Evolutionary conservation across 2,329 filamentous ascomycete genomes (phyloP).

Genomic region (Alternaria incomplexa): DNA sequence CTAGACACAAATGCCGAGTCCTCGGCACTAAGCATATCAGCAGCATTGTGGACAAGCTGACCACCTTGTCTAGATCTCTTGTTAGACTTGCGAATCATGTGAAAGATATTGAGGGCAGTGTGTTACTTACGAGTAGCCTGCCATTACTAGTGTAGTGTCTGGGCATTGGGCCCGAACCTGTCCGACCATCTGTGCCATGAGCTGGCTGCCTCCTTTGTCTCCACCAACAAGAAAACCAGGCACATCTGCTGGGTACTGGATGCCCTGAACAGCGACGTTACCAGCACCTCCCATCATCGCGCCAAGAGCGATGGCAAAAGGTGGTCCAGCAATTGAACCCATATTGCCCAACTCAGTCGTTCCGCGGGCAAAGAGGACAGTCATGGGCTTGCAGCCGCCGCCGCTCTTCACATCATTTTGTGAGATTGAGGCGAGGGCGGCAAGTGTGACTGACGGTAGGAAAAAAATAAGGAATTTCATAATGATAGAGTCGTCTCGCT

Average conservation of each 20-base stretch:
- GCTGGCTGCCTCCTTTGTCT: constrained; percentile 51
- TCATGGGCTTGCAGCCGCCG: constrained; percentile 54
- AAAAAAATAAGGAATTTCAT: constrained; percentile 26
- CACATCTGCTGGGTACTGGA: constrained; percentile 58
- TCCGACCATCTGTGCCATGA: constrained; percentile 52
- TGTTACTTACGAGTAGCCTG: constrained; percentile 55
- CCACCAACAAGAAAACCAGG: constrained; percentile 57
- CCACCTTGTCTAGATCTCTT: constrained; percentile 44
- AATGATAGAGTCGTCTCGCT: background rate
- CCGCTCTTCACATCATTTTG: constrained; percentile 38
- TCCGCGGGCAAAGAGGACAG: constrained; percentile 64
- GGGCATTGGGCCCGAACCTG: constrained; percentile 53
- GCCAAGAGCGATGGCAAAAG: constrained; percentile 57
- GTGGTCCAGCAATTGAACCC: constrained; percentile 57
- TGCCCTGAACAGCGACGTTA: constrained; percentile 60
- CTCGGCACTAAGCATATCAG: constrained; percentile 34
- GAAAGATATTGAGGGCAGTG: background rate
- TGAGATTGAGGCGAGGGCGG: constrained; percentile 27
- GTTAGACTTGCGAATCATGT: background rate
- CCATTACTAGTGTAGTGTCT: constrained; percentile 54
- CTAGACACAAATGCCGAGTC: constrained; percentile 31
- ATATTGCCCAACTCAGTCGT: constrained; percentile 62
- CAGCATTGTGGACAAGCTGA: constrained; percentile 55
- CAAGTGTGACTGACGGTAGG: constrained; percentile 14
- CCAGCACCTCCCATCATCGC: constrained; percentile 44